A percentile compares a stretch with the other conserved stretches of the same genome.
phyloP scores from a whole-genome alignment of 2,329 filamentous ascomycete genomes.

The Helminthosporium solani region DNA sequence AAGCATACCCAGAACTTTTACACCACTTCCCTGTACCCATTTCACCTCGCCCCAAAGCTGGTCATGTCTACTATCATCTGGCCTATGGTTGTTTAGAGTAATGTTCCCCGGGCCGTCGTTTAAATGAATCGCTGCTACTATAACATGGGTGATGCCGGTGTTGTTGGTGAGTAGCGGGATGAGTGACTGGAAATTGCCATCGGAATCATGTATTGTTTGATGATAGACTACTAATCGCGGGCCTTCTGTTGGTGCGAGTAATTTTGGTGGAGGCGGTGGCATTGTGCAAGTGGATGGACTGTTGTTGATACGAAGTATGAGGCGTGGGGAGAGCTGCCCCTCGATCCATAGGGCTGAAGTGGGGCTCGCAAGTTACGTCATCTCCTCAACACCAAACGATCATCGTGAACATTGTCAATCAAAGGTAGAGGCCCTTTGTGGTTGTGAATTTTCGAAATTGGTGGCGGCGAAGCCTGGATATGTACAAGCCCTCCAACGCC shows the following conservation, averaged over 20 bases:
- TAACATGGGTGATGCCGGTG: conserved; percentile 74
- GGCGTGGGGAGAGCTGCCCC: conserved; percentile 6
- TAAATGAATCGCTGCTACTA: conserved; percentile 83
- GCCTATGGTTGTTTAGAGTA: conserved; percentile 77
- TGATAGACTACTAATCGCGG: conserved; percentile 59
- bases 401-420: neutral
- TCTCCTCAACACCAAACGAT: conserved; percentile 16
- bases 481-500: neutral
- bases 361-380: conserved; percentile 25
- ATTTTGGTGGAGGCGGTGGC: conserved; percentile 29
- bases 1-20: conserved; percentile 83
- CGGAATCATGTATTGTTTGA: conserved; percentile 62
- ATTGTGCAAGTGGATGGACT: conserved; percentile 15
- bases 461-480: neutral
- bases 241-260: conserved; percentile 39
- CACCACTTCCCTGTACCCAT: conserved; percentile 68
- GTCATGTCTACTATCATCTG: conserved; percentile 65
- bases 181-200: conserved; percentile 59
- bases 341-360: conserved; percentile 30
- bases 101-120: conserved; percentile 67
- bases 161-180: conserved; percentile 61
- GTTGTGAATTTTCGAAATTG: neutral
- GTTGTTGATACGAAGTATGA: conserved; percentile 5
- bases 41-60: conserved; percentile 78
- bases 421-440: too few species aligned